Base-by-base conservation (phyloP, 495 filamentous ascomycete species). In the Penicillium nucicola region DNA sequence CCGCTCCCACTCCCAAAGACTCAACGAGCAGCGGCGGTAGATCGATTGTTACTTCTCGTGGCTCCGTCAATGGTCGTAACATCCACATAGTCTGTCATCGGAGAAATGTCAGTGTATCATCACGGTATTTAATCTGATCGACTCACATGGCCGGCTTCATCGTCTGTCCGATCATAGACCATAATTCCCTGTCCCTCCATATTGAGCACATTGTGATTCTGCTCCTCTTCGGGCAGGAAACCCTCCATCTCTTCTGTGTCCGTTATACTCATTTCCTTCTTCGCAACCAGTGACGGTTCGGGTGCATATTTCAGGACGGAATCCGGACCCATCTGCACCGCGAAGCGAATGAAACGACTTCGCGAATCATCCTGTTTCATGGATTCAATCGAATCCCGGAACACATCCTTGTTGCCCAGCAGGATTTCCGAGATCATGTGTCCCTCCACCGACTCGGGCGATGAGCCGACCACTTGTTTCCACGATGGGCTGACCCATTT, bases 401-500 rank as follows among this genome's bases (percentile, higher is more conserved):
- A 97, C 32, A 83, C 84, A 55, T 81, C 74, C 53, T 83, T 86
- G 67, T 91, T 85, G 31, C 86, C 88, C 43, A 95, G 70, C 25
- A 97, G 73, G 17, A 97, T 64, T 32, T 96, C 88, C 25, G 88
- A 79, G 53, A 98, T 90, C 41, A 85, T 72, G 42, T 80, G 87
- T 41, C 88, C 88, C 44, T 87, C 75, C 42, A 97, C 84, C 11
- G 85, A 79, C 13, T 87, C 82, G 14, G 83, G 81, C 35, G 78
- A 59, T 4, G 88, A 90, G 41, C 93, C 93, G 39, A 97, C 85
- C 37, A 98, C 88, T 60, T 96, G 90, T 48, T 82, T 82, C 93
- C 93, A 98, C n/a, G 92, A 95, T 8, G 90, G 88, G 68, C 92
- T 97, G 50, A 93, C 92, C 90, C 95, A 97, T 62, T 88, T 83